phyloP scores from a whole-genome alignment of 371 early-diverging fungal species.

The Polyrhizophydium stewartii region DNA sequence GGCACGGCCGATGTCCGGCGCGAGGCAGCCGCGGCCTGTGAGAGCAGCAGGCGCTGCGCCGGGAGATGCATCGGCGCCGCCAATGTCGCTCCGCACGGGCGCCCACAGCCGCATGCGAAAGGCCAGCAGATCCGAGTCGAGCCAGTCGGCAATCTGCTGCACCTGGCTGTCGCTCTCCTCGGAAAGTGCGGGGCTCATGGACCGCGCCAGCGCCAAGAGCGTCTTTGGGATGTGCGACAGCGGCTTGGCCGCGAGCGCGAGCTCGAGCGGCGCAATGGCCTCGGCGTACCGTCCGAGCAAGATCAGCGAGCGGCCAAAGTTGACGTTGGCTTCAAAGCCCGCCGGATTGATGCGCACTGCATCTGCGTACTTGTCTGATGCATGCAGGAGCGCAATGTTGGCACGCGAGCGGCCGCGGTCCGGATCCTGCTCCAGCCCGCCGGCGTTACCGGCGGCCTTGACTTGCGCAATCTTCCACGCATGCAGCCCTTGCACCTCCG shows the following conservation, averaged over 20 bases:
- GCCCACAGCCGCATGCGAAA: too few relatives aligned
- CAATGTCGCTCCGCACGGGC: background rate
- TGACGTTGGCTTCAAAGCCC: conserved; percentile 12
- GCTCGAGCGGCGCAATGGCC: background rate
- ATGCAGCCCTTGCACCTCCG: conserved; percentile 33
- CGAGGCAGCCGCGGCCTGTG: too few relatives aligned
- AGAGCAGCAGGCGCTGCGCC: background rate
- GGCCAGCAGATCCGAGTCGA: too few relatives aligned
- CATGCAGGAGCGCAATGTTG: background rate
- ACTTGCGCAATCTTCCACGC: conserved; percentile 30
- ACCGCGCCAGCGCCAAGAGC: background rate
- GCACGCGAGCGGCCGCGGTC: background rate
- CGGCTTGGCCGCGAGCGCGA: background rate
- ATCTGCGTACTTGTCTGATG: conserved; percentile 22
- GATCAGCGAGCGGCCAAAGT: too few relatives aligned
- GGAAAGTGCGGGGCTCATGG: background rate
- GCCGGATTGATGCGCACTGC: conserved; percentile 14
- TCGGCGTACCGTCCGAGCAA: too few relatives aligned
- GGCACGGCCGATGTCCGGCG: background rate
- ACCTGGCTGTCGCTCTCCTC: background rate
- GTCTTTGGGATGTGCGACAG: too few relatives aligned
- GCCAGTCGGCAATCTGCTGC: too few relatives aligned
- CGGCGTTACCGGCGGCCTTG: background rate
- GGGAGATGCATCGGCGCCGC: too few relatives aligned
- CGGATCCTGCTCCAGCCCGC: background rate